Evolutionary conservation across 805 yeast species (phyloP), one percentile per base, ranked within the genome.

Genomic region (Lachancea dasiensis): DNA sequence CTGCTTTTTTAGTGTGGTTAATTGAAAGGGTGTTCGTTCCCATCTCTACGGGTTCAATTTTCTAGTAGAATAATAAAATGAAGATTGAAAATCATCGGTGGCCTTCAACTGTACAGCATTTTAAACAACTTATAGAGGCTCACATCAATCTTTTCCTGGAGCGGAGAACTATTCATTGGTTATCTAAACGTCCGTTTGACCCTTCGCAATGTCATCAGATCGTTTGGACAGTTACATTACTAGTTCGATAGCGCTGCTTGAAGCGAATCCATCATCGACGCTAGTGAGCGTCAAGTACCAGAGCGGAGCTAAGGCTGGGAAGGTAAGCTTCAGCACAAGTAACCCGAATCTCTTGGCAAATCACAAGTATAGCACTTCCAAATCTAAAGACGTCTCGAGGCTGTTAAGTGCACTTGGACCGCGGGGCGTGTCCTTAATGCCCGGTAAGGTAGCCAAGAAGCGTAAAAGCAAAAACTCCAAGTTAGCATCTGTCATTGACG

Each of bases 331-430:
- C 57, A 84, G 81, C 54, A 70, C 82, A 0, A 79, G 61, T 48
- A 86, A 85, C 53, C 72, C 87, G 2, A 69, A 63, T 13, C 65
- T 76, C 13, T 89, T 89, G 6, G 68, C 77, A 27, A 70, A 79
- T 43, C 72, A 79, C 58, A 70, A 68, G 43, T 75, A 69, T 54
- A 68, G 65, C 42, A 77, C 90, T 1, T 63, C 65, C 45, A 79
- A 80, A 47, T 61, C 70, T 33, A 85, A 86, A 55, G 95, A 86
- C 57, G 72, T 87, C 31, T 77, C 85, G 17, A 72, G 89, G 47
- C 54, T 86, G 16, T 63, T 84, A 55, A 73, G 84, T 34, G 81
- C 84, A 5, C 53, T 86, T 33, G 95, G 95, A 0, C 87, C 87
- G 4, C 64, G 69, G 38, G 79, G 79, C 3, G 81, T 79, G 35